Evolutionary conservation across 805 yeast genomes (phyloP), one percentile per base, ranked within the genome.

Genomic region (Yarrowia hollandica): DNA sequence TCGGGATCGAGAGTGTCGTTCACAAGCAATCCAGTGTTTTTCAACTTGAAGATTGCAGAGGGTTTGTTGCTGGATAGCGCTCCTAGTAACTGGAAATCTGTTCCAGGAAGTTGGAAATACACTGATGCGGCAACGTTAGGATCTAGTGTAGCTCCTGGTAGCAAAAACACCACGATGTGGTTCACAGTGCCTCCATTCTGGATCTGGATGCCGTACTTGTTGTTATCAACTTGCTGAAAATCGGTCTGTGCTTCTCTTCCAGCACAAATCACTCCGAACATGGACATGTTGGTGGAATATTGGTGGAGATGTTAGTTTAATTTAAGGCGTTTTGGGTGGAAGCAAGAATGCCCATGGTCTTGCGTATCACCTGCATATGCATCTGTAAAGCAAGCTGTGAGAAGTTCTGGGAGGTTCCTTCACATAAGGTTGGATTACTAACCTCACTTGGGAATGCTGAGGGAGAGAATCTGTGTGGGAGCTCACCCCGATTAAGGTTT

Each of bases 41-140:
- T 88, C 61, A 92, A 80, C 67, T 85, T 86, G 76, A 88, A 94
- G 2, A 94, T 94, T 0, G 97, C 96, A 61, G 96, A 88, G 33
- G 95, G 98, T 69, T 92, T 94, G 33, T 72, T 74, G 15, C 63
- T 64, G 10, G 76, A 69, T 14, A 75, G 65, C 73, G 67, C 73
- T 38, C 70, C 79, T 21, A 65, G 69, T 26, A 71, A 62, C 62
- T 62, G 69, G 62, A 63, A 71, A n/a, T 76, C 78, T 54, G 77
- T 73, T 9, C 78, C 75, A 12, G 91, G 90, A 56, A 91, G 73
- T 69, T 92, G 96, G 72, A 90, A 92, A 71, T 86, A 94, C 1
- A 94, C 88, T 38, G 92, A 78, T 0, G 97, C 98, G 1, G 92
- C 83, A 65, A 77, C 86, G 46, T 80, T 80, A 1, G 82, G 80